Conservation (phyloP, 192 early-diverging fungal species). For the Linnemannia elongata region DNA sequence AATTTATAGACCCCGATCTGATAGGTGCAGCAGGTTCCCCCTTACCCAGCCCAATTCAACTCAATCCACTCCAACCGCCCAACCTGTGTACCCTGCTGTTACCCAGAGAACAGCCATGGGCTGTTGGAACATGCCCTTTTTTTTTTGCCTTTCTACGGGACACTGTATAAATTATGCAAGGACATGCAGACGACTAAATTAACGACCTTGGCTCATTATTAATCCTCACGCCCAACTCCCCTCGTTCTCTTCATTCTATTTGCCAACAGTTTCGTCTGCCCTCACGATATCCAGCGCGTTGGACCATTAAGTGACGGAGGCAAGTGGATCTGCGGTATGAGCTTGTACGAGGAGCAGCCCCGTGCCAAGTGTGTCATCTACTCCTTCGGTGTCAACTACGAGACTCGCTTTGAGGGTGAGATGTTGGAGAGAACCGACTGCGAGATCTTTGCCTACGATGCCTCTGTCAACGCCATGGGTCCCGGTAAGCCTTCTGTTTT, state of each 20-base stretch:
- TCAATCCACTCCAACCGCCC: no score
- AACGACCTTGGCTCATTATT: neutral
- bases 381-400: slow-evolving; percentile 51
- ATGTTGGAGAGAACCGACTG: slow-evolving; percentile 48
- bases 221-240: neutral
- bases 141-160: no score
- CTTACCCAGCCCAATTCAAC: no score
- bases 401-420: slow-evolving; percentile 49
- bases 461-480: slow-evolving; percentile 27
- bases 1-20: neutral
- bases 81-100: no score
- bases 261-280: slow-evolving; percentile 27
- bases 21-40: no score
- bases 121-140: no score
- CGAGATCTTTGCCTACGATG: slow-evolving; percentile 52
- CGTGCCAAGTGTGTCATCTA: slow-evolving; percentile 48
- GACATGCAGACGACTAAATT: no score
- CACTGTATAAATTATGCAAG: no score
- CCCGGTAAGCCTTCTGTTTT: slow-evolving; percentile 17
- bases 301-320: slow-evolving; percentile 52
- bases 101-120: no score
- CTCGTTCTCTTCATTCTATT: neutral
- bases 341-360: slow-evolving; percentile 39
- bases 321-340: slow-evolving; percentile 47
- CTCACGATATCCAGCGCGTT: slow-evolving; percentile 49